Evolutionary conservation across 345 rosid species (phyloP).

Genomic region (Murraya paniculata): DNA sequence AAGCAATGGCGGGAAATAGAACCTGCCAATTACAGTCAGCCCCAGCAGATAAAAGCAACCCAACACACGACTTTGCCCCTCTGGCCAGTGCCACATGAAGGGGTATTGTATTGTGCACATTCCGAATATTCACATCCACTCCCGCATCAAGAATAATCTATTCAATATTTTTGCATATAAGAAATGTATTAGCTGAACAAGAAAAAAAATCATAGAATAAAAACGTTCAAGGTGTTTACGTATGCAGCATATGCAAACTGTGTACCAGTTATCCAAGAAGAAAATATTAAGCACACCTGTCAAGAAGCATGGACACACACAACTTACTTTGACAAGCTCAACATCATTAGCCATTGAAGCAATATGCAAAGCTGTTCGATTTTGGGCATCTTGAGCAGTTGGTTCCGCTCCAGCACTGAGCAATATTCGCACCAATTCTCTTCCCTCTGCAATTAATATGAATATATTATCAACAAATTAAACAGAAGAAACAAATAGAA

Average conservation of each 20-base stretch:
- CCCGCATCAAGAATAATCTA: slow-evolving; percentile 95
- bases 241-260: not conserved
- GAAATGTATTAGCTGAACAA: slow-evolving; percentile 15
- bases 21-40: slow-evolving; percentile 95
- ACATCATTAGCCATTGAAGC: slow-evolving; percentile 93
- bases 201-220: not conserved
- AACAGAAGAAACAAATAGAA: slow-evolving; percentile 1
- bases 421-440: slow-evolving; percentile 76
- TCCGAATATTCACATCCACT: slow-evolving; percentile 85
- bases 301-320: not conserved
- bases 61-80: slow-evolving; percentile 89
- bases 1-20: slow-evolving; percentile 3
- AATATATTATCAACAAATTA: not conserved
- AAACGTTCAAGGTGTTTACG: not conserved
- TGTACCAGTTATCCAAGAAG: not conserved
- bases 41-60: slow-evolving; percentile 78
- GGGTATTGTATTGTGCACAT: slow-evolving; percentile 82
- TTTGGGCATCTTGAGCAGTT: slow-evolving; percentile 79
- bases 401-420: slow-evolving; percentile 95
- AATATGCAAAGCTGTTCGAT: slow-evolving; percentile 87
- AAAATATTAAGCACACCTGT: not conserved
- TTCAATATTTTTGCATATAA: slow-evolving; percentile 18
- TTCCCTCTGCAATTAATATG: slow-evolving; percentile 69
- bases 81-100: slow-evolving; percentile 94
- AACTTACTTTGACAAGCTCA: slow-evolving; percentile 80